phyloP scores from a whole-genome alignment of 2,329 filamentous ascomycete genomes.

The Hypoxylon sp. region DNA sequence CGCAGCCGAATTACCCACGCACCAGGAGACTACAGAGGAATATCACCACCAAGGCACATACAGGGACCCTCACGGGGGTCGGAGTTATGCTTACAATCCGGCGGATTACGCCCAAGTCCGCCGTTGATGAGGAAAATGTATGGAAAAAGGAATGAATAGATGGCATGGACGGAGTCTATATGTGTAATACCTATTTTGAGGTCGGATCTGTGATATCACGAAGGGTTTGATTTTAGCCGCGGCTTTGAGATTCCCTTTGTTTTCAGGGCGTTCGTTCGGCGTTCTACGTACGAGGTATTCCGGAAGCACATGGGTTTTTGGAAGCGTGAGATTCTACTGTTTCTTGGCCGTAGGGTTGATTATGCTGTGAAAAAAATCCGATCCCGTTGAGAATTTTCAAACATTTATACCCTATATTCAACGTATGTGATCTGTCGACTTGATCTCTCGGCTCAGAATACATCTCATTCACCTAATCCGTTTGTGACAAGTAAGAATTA shows the following conservation, averaged over 20 bases:
- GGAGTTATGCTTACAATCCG: constrained; percentile 58
- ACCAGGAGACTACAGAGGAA: constrained; percentile 65
- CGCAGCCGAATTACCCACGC: constrained; percentile 62
- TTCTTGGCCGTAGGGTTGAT: constrained; percentile 5
- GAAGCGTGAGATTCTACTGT: constrained; percentile 11
- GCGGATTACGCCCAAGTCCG: constrained; percentile 56
- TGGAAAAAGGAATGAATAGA: constrained; percentile 11
- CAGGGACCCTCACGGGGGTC: constrained; percentile 10
- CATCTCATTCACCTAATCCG: background rate
- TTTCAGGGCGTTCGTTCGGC: constrained; percentile 25
- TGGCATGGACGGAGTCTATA: constrained; percentile 12
- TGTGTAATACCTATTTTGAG: constrained; percentile 4
- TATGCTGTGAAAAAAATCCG: constrained; percentile 11
- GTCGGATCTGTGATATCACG: constrained; percentile 26
- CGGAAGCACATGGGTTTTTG: background rate
- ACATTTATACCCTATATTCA: constrained; percentile 28
- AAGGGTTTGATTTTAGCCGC: constrained; percentile 2
- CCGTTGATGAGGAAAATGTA: constrained; percentile 18
- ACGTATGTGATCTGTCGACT: constrained; percentile 12
- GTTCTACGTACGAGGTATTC: constrained; percentile 29
- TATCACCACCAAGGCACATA: constrained; percentile 47
- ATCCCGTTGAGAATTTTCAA: constrained; percentile 8
- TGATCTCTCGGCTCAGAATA: constrained; percentile 19
- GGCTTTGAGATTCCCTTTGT: constrained; percentile 19
- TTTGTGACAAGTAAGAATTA: constrained; percentile 1